phyloP scores from a whole-genome alignment of 106 monocot species.

The Chionographis japonica region DNA sequence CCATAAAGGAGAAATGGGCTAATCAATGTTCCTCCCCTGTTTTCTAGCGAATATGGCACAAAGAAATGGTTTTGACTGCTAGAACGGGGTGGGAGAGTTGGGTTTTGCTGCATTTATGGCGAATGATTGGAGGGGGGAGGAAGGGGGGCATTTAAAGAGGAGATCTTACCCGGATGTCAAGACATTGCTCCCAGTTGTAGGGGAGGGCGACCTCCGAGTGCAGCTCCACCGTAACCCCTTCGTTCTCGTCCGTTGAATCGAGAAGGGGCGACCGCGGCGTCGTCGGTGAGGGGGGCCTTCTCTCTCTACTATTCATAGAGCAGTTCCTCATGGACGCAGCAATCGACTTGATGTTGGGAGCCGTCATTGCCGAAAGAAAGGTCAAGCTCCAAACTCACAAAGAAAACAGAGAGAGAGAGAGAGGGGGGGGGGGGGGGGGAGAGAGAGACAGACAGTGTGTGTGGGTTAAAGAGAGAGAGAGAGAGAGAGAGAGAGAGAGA shows the following conservation, averaged over 20 bases:
- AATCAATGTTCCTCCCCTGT: neutral
- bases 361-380: conserved; percentile 26
- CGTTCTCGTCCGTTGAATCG: conserved; percentile 8
- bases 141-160: neutral
- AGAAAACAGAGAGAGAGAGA: neutral
- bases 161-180: conserved; percentile 66
- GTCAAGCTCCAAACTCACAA: neutral
- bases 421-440: neutral
- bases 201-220: conserved; percentile 85
- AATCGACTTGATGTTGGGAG: conserved; percentile 76
- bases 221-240: conserved; percentile 64
- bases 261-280: too few species aligned
- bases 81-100: neutral
- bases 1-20: neutral
- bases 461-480: too few species aligned
- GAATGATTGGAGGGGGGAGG: conserved; percentile 35
- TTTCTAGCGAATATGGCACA: neutral
- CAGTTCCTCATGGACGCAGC: conserved; percentile 65
- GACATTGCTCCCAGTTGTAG: conserved; percentile 83
- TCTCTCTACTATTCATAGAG: conserved; percentile 25
- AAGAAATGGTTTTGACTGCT: conserved; percentile 7
- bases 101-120: conserved; percentile 23
- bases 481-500: too few species aligned
- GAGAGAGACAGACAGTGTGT: neutral
- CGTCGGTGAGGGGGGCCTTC: too few species aligned